Evolutionary conservation across 495 filamentous ascomycete genomes (phyloP).

Genomic region (Thermothielavioides terrestris): DNA sequence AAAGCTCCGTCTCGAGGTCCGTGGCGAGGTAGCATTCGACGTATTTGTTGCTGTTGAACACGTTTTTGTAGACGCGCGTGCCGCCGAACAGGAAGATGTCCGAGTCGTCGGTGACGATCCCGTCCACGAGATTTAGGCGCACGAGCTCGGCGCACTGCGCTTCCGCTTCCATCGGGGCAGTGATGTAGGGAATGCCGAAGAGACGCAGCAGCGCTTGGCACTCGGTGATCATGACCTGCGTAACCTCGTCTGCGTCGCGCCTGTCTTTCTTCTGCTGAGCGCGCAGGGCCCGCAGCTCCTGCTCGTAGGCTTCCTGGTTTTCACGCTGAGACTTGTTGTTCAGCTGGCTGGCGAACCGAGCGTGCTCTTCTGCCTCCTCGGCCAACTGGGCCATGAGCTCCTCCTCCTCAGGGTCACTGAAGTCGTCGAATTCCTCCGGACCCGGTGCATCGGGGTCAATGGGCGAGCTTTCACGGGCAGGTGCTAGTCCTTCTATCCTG

Average conservation of each 20-base stretch:
- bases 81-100: constrained; percentile 98
- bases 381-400: constrained; percentile 78
- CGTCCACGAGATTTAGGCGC: constrained; percentile 76
- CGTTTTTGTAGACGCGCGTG: constrained; percentile 94
- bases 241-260: constrained; percentile 91
- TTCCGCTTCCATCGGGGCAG: constrained; percentile 97
- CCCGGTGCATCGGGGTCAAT: constrained; percentile 26
- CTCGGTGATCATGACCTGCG: constrained; percentile 86
- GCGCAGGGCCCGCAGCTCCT: constrained; percentile 76
- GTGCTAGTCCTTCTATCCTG: constrained; percentile 1
- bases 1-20: constrained; percentile 84
- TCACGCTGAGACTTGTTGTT: constrained; percentile 58
- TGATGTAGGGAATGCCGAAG: constrained; percentile 93
- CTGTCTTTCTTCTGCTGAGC: constrained; percentile 93
- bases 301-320: constrained; percentile 69
- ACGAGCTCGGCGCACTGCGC: constrained; percentile 95
- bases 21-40: constrained; percentile 91
- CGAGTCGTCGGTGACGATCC: constrained; percentile 95
- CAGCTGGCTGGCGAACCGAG: constrained; percentile 76
- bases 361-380: constrained; percentile 84
- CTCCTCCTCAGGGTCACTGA: constrained; percentile 85
- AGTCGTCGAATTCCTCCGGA: constrained; percentile 38
- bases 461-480: constrained; percentile 22
- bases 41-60: constrained; percentile 96
- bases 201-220: constrained; percentile 84